Evolutionary conservation across 257 asterid species (phyloP).

Genomic region (Nemophila menziesii): DNA sequence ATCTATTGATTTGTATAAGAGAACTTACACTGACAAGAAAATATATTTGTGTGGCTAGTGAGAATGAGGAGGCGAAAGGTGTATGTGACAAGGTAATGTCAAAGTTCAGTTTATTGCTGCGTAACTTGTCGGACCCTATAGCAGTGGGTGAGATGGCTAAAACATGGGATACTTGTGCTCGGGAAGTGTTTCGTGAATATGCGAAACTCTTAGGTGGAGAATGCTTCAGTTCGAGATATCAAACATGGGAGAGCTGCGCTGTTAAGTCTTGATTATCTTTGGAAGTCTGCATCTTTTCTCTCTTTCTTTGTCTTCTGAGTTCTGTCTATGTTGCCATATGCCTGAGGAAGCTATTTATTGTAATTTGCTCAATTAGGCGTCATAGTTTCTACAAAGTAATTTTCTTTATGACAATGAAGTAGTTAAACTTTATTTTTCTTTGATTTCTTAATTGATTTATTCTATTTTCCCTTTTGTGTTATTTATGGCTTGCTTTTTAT

Average conservation of each 20-base stretch:
- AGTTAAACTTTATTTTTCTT: no score
- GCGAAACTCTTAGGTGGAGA: conserved; percentile 38
- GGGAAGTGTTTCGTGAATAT: conserved; percentile 23
- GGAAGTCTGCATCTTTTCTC: no score
- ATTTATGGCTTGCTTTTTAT: no score
- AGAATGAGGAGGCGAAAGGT: conserved; percentile 20
- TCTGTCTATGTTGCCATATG: no score
- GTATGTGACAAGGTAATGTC: conserved; percentile 32
- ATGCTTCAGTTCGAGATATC: conserved; percentile 32
- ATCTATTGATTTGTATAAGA: no score
- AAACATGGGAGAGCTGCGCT: conserved; percentile 30
- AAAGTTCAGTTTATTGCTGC: conserved; percentile 20
- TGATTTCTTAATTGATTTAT: no score
- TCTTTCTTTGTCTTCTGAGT: no score
- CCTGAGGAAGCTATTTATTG: no score
- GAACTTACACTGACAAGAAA: background rate
- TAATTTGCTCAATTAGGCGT: no score
- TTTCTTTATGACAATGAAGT: no score
- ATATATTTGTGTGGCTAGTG: conserved; percentile 11
- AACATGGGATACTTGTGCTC: conserved; percentile 35
- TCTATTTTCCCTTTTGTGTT: no score
- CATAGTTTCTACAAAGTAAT: no score
- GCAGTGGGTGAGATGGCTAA: conserved; percentile 35
- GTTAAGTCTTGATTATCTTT: conserved; percentile 6
- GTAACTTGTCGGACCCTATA: conserved; percentile 22